phyloP scores from a whole-genome alignment of 164 flowering plant species.

The Houttuynia cordata region DNA sequence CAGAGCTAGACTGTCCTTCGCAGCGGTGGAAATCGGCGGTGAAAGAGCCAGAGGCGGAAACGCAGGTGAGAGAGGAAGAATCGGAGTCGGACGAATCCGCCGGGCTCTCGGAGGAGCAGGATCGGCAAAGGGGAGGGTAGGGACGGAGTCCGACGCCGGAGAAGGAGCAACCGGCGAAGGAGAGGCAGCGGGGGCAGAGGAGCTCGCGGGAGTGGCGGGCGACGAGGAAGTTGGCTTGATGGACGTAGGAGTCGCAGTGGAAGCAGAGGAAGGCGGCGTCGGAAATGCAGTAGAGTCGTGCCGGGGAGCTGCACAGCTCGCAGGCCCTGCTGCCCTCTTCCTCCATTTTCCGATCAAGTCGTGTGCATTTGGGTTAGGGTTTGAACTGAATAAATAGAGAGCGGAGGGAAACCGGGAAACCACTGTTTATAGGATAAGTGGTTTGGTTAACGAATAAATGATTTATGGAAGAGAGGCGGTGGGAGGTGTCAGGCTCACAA shows the following conservation, averaged over 20 bases:
- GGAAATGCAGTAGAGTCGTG: slow-evolving; percentile 15
- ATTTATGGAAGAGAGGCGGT: background rate
- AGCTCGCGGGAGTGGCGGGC: slow-evolving; percentile 14
- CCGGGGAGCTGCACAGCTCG: slow-evolving; percentile 17
- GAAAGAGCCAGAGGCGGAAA: slow-evolving; percentile 18
- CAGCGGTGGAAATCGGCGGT: too few species aligned
- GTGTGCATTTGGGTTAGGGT: background rate
- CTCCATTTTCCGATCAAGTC: too few species aligned
- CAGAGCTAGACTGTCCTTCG: too few species aligned
- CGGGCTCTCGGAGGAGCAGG: background rate
- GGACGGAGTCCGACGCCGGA: slow-evolving; percentile 6
- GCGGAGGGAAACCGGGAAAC: background rate
- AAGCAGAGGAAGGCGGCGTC: slow-evolving; percentile 22
- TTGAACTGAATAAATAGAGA: background rate
- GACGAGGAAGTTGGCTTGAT: slow-evolving; percentile 22
- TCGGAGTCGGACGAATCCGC: slow-evolving; percentile 1
- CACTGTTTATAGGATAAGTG: background rate
- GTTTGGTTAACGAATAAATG: too few species aligned
- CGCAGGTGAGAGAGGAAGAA: slow-evolving; percentile 17
- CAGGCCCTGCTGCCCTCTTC: slow-evolving; percentile 10
- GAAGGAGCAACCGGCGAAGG: slow-evolving; percentile 4
- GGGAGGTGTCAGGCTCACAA: too few species aligned
- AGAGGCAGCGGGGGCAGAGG: slow-evolving; percentile 9
- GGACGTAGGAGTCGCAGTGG: slow-evolving; percentile 17
- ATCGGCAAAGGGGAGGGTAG: background rate